Conservation (phyloP, 2,329 filamentous ascomycete genomes). For the Lachnellula cervina region DNA sequence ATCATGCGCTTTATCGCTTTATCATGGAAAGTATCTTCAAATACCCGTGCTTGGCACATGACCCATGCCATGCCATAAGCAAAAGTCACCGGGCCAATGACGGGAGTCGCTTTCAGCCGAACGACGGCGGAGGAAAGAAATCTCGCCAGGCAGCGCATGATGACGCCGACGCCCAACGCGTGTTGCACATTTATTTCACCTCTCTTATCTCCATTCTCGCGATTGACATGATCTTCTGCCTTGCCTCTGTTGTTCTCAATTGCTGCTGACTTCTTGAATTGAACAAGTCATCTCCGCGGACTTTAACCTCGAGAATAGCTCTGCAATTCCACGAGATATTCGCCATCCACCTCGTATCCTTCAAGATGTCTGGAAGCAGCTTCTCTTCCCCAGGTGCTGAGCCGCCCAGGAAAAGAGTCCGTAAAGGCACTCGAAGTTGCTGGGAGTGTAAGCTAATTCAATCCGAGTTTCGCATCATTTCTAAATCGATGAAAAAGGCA, state of each 20-base stretch:
- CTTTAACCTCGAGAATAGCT: too few species aligned
- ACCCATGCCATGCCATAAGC: background rate
- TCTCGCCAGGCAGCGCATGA: too few species aligned
- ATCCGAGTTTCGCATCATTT: slow-evolving; percentile 2
- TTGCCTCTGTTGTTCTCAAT: too few species aligned
- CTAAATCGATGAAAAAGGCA: slow-evolving; percentile 18
- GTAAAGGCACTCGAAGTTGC: slow-evolving; percentile 52
- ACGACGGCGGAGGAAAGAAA: background rate
- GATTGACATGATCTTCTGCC: too few species aligned
- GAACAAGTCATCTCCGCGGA: too few species aligned
- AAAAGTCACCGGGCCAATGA: background rate
- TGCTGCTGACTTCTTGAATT: too few species aligned
- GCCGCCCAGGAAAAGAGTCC: slow-evolving; percentile 26
- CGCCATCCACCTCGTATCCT: background rate
- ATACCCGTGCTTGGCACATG: background rate
- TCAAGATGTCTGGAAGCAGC: background rate
- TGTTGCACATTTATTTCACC: too few species aligned
- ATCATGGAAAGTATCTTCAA: too few species aligned
- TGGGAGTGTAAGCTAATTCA: slow-evolving; percentile 48
- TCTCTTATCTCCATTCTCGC: too few species aligned
- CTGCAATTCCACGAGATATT: too few species aligned
- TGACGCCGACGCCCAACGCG: too few species aligned
- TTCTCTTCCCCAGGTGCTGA: slow-evolving; percentile 14
- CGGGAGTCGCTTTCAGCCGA: background rate
- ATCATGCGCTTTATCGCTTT: too few species aligned